Evolutionary conservation across 1,284 basidiomycete genomes (phyloP), one percentile per base, ranked within the genome.

Genomic region (Boletus hoseneyae): DNA sequence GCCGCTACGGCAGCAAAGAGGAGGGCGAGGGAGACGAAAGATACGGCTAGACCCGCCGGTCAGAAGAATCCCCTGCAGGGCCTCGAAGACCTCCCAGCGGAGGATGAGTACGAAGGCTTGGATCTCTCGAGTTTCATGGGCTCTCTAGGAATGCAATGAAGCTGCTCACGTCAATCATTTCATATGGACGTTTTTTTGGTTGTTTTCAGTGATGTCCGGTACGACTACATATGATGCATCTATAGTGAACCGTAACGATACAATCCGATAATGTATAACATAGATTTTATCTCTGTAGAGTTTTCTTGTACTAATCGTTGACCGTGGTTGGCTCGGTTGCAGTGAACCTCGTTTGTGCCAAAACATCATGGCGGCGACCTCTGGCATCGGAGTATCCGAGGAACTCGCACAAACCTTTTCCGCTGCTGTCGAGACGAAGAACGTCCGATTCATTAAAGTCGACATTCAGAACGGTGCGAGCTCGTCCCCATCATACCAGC

Each of bases 41-140:
- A 84, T 46, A 56, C 67, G 12, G 58, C 68, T 38, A 80, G 80
- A 16, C 73, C 82, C 37, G 67, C 78, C 43, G 80, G 73, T 47
- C 85, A 90, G 63, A 93, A 89, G 71, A 90, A 87, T 64, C 74
- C 94, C 33, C 72, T 96, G 23, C 84, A 87, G 52, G 93, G 90
- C 16, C 72, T 97, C 49, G 93, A 95, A 61, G 93, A 95, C 59
- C 73, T 96, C 39, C 93, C 93, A 11, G 74, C 87, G 33, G 92
- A 94, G 65, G 89, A 93, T 52, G 93, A 97, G 70, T 96, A 96
- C 65, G 83, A 91, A 61, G 83, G 83, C 47, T 70, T 96, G 60
- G 90, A 93, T 61, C 73, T 96, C 54, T 83, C 87, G 47, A 86
- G 79, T 65, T 96, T 95, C 73, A 85, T 93, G 82, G 80, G 81